A percentile compares a stretch with the other conserved stretches of the same genome.
Conservation (phyloP, 805 yeast genomes). For the Yamadazyma phyllophila region DNA sequence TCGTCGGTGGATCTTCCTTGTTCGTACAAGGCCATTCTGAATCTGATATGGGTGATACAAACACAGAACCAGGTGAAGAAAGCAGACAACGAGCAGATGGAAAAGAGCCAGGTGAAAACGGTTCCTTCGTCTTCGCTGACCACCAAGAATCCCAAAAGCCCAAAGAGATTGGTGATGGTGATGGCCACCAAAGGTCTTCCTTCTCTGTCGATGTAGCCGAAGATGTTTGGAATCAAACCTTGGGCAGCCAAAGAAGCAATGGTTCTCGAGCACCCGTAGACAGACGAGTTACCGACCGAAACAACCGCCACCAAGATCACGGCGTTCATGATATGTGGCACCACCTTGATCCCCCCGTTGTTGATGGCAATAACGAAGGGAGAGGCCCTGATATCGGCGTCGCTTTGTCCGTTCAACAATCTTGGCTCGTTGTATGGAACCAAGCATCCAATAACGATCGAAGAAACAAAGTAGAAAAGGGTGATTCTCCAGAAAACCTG, state of each 20-base stretch:
- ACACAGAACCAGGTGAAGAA: conserved; percentile 43
- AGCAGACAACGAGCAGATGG: conserved; percentile 40
- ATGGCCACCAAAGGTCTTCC: conserved; percentile 44
- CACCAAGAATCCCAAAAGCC: conserved; percentile 40
- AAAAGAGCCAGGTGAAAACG: conserved; percentile 43
- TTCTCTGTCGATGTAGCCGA: conserved; percentile 39
- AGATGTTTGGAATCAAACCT: conserved; percentile 57
- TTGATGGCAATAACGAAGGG: conserved; percentile 74
- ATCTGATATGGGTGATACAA: conserved; percentile 39
- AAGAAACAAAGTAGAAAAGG: conserved; percentile 36
- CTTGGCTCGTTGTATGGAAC: conserved; percentile 51
- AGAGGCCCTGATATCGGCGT: conserved; percentile 57
- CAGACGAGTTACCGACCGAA: conserved; percentile 75
- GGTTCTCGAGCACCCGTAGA: conserved; percentile 69
- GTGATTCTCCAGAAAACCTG: conserved; percentile 45
- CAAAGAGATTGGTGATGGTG: conserved; percentile 29
- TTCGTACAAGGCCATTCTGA: conserved; percentile 36
- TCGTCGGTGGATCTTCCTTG: conserved; percentile 39
- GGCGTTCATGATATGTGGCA: conserved; percentile 73
- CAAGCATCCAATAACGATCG: conserved; percentile 36
- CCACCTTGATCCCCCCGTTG: conserved; percentile 58
- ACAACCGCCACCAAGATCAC: conserved; percentile 70
- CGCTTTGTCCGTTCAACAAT: conserved; percentile 48
- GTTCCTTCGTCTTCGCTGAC: conserved; percentile 26
- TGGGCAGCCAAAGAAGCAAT: conserved; percentile 66